These are phyloP conservation scores for Monilinia laxa DNA, from an alignment of 2,329 filamentous ascomycete species.

Conservation along the genomic window DNA sequence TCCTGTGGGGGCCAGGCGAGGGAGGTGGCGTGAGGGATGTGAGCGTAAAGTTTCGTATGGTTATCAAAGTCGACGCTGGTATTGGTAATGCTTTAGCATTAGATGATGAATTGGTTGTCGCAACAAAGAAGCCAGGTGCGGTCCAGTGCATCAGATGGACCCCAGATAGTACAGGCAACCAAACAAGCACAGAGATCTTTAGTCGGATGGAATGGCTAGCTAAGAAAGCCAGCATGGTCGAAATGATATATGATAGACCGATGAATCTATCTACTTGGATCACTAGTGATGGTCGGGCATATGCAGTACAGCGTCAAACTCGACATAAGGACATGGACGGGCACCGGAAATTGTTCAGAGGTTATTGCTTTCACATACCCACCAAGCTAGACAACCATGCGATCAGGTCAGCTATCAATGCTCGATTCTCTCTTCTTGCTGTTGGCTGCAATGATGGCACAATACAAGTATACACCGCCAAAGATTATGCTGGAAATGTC, in stretches of 20 bases:
- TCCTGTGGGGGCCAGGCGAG: conserved; percentile 76
- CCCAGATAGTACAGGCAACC: conserved; percentile 74
- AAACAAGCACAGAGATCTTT: conserved; percentile 87
- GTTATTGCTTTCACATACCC: conserved; percentile 85
- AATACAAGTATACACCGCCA: conserved; percentile 86
- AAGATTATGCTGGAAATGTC: conserved; percentile 92
- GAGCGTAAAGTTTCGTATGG: conserved; percentile 91
- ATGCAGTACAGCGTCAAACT: conserved; percentile 75
- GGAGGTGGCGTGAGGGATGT: conserved; percentile 80
- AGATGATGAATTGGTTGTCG: conserved; percentile 89
- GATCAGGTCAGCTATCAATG: conserved; percentile 80
- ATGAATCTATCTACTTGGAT: conserved; percentile 97
- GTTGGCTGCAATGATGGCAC: conserved; percentile 78
- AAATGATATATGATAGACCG: conserved; percentile 91
- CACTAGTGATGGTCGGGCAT: conserved; percentile 81
- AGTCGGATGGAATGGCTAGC: conserved; percentile 84
- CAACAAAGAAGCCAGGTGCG: conserved; percentile 88
- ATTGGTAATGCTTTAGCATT: conserved; percentile 85
- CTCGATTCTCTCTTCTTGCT: conserved; percentile 89
- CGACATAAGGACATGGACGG: conserved; percentile 48
- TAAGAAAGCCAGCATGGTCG: conserved; percentile 71
- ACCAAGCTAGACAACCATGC: conserved; percentile 60
- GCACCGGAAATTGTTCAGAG: conserved; percentile 71
- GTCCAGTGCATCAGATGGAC: conserved; percentile 96
- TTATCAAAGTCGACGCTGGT: conserved; percentile 95